A percentile compares a stretch with the other conserved stretches of the same genome.
Conservation (phyloP, 352 stramenopile genomes). For the Pythium diclinum region DNA sequence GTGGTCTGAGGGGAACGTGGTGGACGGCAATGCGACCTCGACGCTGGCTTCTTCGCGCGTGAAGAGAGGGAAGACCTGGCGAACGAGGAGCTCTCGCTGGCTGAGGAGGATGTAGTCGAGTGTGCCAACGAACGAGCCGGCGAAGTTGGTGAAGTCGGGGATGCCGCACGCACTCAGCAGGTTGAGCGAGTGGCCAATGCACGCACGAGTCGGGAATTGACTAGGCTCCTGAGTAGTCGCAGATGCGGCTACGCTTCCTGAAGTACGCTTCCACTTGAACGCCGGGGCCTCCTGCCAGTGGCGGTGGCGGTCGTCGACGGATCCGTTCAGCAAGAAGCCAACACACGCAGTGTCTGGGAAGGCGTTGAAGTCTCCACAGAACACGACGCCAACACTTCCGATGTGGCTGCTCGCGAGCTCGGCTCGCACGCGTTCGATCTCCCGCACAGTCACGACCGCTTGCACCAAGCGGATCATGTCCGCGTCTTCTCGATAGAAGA, state of each 20-base stretch:
- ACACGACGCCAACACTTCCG: conserved; percentile 36
- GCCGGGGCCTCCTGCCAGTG: conserved; percentile 50
- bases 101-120: conserved; percentile 74
- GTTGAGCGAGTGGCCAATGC: conserved; percentile 44
- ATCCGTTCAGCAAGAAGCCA: conserved; percentile 48
- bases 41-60: conserved; percentile 49
- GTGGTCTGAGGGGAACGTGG: conserved; percentile 75
- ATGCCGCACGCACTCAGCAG: conserved; percentile 58
- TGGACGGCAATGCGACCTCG: conserved; percentile 66
- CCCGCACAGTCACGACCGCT: conserved; percentile 38
- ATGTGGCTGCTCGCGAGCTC: background rate
- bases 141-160: conserved; percentile 73
- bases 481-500: conserved; percentile 73
- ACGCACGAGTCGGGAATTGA: background rate
- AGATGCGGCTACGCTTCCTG: background rate
- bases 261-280: conserved; percentile 45
- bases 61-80: conserved; percentile 62
- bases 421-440: conserved; percentile 31
- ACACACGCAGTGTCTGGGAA: conserved; percentile 44
- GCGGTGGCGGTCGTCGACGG: conserved; percentile 41
- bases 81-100: conserved; percentile 33
- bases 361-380: conserved; percentile 70
- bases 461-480: conserved; percentile 69
- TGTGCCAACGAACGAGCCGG: conserved; percentile 55
- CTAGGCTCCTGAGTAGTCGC: too few species aligned